Base-by-base conservation (phyloP, 257 asterid species). In the Primulina tabacum region DNA sequence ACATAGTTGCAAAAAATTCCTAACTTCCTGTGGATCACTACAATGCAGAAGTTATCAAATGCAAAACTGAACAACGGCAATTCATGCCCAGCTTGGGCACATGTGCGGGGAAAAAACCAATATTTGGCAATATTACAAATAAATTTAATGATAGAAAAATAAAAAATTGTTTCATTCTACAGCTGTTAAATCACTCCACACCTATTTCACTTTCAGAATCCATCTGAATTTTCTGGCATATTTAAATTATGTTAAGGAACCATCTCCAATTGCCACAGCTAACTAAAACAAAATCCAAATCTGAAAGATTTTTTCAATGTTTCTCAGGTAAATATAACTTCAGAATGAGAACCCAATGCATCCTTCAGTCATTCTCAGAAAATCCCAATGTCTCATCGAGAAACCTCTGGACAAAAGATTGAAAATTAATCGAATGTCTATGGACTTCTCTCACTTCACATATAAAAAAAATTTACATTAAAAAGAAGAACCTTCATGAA, bases 201-300 rank as follows among this genome's bases (percentile, higher is more conserved):
- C 29, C n/a, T 4, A 50, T 50, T 50, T 5, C 57, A 50, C 57
- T 50, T 50, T 50, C 57, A 50, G 8, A 5, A 50, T 50, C 57
- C 12, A 30, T 37, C 62, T 69, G 24, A n/a, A 47, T 32, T 65
- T 73, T 65, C 63, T 28, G 21, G 29, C 47, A 67, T 4, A 40
- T 28, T 2, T 56, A 33, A 17, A 11, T 26, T 1, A 59, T 17
- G 40, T 20, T 60, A 33, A n/a, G n/a, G 35, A 65, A 20, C 11
- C 57, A 50, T 16, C 57, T 52, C 37, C n/a, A 50, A 50, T 29
- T 71, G 65, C 67, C 6, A 58, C 68, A 26, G 33, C 43, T 30
- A 60, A 60, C 11, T 34, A 56, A 16, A 28, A 17, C 30, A 71
- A 37, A 30, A 24, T 47, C 67, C 16, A 24, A 52, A 20, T 72